Evolutionary conservation across 164 flowering plant species (phyloP).

Genomic region (Vitis riparia): DNA sequence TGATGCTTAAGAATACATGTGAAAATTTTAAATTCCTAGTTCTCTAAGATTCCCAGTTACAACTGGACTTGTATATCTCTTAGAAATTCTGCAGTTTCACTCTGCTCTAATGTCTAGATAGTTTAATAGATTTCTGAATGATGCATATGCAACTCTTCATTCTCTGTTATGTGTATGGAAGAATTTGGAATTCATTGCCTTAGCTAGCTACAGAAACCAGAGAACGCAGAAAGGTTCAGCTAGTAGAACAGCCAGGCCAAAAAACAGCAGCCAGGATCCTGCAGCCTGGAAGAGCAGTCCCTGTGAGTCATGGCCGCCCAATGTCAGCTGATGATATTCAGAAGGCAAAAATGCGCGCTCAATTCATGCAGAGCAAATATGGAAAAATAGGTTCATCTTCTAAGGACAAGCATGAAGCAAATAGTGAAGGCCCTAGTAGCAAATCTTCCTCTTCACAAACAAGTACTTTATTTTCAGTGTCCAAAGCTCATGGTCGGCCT

Average conservation of each 20-base stretch:
- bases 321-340: slow-evolving; percentile 97
- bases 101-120: neutral
- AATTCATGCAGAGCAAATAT: slow-evolving; percentile 76
- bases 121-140: neutral
- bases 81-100: neutral
- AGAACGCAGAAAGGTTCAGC: slow-evolving; percentile 81
- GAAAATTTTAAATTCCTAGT: neutral
- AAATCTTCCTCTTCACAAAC: slow-evolving; percentile 27
- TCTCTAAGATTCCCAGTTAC: neutral
- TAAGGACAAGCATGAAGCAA: slow-evolving; percentile 25
- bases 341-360: slow-evolving; percentile 93
- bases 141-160: neutral
- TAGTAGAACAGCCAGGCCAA: slow-evolving; percentile 89
- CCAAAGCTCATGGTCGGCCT: slow-evolving; percentile 29
- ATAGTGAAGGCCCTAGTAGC: slow-evolving; percentile 31
- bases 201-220: slow-evolving; percentile 59
- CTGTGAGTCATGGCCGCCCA: slow-evolving; percentile 74
- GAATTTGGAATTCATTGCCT: slow-evolving; percentile 33
- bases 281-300: slow-evolving; percentile 44
- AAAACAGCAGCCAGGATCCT: slow-evolving; percentile 45
- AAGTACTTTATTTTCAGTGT: slow-evolving; percentile 14
- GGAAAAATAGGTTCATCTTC: slow-evolving; percentile 44
- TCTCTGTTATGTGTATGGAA: neutral
- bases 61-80: neutral
- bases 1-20: too few relatives aligned